A percentile compares a stretch with the other conserved stretches of the same genome.
These are phyloP conservation scores for Pyrenochaeta sp. DNA, from an alignment of 2,329 filamentous ascomycete genomes.

Conservation along the genomic window DNA sequence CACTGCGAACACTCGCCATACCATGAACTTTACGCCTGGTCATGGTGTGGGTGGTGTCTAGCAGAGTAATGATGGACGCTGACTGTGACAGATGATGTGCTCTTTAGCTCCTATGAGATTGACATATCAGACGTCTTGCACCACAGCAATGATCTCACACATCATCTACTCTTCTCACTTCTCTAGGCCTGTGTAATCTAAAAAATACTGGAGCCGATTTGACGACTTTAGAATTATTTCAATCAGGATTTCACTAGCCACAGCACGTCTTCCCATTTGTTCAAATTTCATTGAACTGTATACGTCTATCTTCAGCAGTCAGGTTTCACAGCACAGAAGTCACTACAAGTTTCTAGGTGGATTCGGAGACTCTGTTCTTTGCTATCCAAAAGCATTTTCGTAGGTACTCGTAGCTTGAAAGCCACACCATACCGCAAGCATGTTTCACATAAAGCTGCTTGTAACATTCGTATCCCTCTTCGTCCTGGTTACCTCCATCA, in stretches of 20 bases:
- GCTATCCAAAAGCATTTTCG: too few species aligned
- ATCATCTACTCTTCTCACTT: neutral
- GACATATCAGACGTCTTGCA: neutral
- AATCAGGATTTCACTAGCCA: neutral
- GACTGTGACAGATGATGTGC: neutral
- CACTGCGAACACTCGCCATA: neutral
- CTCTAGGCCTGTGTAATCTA: neutral
- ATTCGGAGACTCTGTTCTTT: too few species aligned
- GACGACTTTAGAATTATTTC: neutral
- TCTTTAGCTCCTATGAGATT: neutral
- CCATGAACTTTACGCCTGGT: neutral
- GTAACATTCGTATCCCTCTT: neutral
- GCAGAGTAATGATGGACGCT: neutral
- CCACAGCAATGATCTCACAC: neutral
- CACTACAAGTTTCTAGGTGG: too few species aligned
- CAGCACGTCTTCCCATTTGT: too few species aligned
- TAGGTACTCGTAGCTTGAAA: too few species aligned
- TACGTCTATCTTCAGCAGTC: too few species aligned
- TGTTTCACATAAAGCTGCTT: constrained; percentile 5
- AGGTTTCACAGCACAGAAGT: too few species aligned
- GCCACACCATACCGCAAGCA: neutral
- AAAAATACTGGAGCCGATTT: neutral
- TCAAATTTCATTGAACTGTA: too few species aligned
- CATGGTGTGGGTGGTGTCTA: neutral
- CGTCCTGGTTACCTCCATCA: neutral